Evolutionary conservation across 2,329 filamentous ascomycete species (phyloP), one percentile per base, ranked within the genome.

Genomic region (Emergomyces orientalis): DNA sequence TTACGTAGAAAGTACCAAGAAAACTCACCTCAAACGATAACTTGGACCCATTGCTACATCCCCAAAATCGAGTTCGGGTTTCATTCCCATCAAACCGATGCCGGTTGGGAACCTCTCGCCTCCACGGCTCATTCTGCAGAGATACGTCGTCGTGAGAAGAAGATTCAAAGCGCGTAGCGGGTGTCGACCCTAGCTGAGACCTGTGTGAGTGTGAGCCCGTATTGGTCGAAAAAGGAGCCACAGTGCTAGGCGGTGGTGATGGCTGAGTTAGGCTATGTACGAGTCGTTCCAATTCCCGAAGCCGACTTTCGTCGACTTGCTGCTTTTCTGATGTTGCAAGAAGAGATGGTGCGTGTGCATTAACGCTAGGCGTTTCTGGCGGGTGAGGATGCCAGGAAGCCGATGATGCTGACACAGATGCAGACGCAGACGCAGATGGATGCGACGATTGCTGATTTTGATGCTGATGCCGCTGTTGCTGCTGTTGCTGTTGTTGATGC

Each of bases 61-160:
- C 76, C 51, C 73, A 75, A 62, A 75, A 78, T 0, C 76, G 73
- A n/a, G 75, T 77, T 63, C 71, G 73, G 1, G 74, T 76, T 61
- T 76, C 75, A 49, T 71, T 69, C 3, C 75, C 75, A 63, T 73
- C 67, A 67, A 76, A 73, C 68, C 73, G 72, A 19, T 75, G 72
- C 43, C 71, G 70, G 52, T 72, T 73, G 11, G 70, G 67, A 22
- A 75, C 63, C 56, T 61, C 59, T 5, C 45, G 59, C 9, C 59
- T 41, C 49, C 59, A 52, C 37, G 27, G 49, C 34, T 45, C 49
- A 14, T 39, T 54, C 11, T 34, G 27, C 41, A 37, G 9, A n/a
- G 41, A 51, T 17, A 41, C 45, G 25, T 49, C 45, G 27, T 39
- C 34, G 13, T 30, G 19, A 25, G 59, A 22, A 39, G 59, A 39